Evolutionary conservation across 1,284 basidiomycete species (phyloP), one percentile per base, ranked within the genome.

Genomic region (Phylloporus sp.): DNA sequence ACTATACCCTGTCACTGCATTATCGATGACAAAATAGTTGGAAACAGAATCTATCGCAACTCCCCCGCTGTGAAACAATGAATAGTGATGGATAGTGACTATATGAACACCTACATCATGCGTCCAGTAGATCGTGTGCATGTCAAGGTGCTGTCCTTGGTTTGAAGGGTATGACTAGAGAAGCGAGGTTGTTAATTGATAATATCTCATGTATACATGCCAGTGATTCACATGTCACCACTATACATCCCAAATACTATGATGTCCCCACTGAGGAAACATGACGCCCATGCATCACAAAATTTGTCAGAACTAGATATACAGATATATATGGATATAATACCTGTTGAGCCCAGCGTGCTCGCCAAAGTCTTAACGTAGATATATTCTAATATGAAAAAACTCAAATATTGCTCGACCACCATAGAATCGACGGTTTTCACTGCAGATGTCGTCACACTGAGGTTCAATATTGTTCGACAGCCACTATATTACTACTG

Each of bases 191-290:
- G 49, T 25, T 52, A n/a, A 49, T 25, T 5, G 14, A 49, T 7
- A 4, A 25, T 49, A 49, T 49, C 6, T 10, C 11, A 19, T 19
- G 19, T 43, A 23, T 19, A 43, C 41, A 19, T 12, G 43, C 43
- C 43, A 45, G 14, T 10, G 41, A 25, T 37, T 59, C 45, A 60
- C 25, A 60, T 60, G 12, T 60, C 58, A 29, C 58, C 39, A 17
- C 53, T 17, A n/a, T 53, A 62, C 60, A 62, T 62, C 11, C 49
- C 49, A 37, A 62, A 62, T 39, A 60, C 39, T 10, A 60, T 19
- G 19, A 60, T 14, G 8, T 60, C n/a, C 25, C n/a, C 23, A 3
- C 58, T 19, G 11, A 27, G 23, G 39, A 43, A 60, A 32, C 15
- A 41, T 15, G 25, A 60, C 5, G 25, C 58, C 15, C 39, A 39